A percentile compares a stretch with the other conserved stretches of the same genome.
These are phyloP conservation scores for Pestalotiopsis sp. DNA, from an alignment of 2,329 filamentous ascomycete genomes.

Conservation along the genomic window DNA sequence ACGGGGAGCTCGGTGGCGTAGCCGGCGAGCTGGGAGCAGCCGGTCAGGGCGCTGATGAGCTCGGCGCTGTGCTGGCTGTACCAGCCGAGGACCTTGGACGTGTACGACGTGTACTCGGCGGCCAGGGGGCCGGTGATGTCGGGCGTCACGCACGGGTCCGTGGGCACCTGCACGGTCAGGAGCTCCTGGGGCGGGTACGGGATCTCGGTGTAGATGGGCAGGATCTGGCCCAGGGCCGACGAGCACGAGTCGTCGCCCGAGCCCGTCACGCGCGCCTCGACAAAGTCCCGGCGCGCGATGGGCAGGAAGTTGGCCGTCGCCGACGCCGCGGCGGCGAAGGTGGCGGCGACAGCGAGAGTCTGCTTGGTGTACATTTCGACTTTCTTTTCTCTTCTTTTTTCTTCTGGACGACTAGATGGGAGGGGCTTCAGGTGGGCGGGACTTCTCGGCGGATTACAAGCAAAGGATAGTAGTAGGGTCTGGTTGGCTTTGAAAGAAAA, in stretches of 20 bases:
- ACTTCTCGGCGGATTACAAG: not conserved
- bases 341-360: slow-evolving; percentile 9
- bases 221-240: slow-evolving; percentile 18
- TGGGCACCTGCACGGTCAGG: slow-evolving; percentile 13
- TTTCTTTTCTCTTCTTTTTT: not conserved
- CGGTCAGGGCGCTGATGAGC: slow-evolving; percentile 20
- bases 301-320: slow-evolving; percentile 22
- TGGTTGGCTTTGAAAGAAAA: not conserved
- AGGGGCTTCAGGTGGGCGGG: not conserved
- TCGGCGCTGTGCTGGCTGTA: slow-evolving; percentile 24
- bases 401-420: not conserved
- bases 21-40: slow-evolving; percentile 21
- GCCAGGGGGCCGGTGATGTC: slow-evolving; percentile 23
- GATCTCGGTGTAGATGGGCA: slow-evolving; percentile 21
- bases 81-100: slow-evolving; percentile 21
- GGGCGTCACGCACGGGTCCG: slow-evolving; percentile 26
- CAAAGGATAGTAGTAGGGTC: not conserved
- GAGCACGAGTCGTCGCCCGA: slow-evolving; percentile 19
- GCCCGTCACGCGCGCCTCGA: slow-evolving; percentile 21
- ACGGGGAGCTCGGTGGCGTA: slow-evolving; percentile 17
- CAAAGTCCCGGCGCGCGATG: slow-evolving; percentile 22
- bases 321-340: slow-evolving; percentile 21
- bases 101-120: slow-evolving; percentile 25
- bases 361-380: slow-evolving; percentile 14
- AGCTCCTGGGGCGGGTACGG: slow-evolving; percentile 25